These are phyloP conservation scores for Aspergillus sclerotiicarbonarius DNA, from an alignment of 495 filamentous ascomycete species.

Conservation along the genomic window DNA sequence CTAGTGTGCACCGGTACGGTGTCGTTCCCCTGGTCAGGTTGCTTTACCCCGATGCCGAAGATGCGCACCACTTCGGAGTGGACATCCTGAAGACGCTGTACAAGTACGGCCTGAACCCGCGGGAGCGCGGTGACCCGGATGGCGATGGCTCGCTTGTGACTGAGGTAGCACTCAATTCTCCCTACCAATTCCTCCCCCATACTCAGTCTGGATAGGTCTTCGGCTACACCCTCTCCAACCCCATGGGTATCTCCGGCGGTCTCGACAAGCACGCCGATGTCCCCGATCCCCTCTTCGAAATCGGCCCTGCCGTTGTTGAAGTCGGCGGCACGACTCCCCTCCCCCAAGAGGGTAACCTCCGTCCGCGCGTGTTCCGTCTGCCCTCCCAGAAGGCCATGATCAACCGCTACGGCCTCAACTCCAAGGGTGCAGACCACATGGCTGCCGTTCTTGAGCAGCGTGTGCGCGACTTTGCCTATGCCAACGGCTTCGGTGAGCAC, in stretches of 20 bases:
- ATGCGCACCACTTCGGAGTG: slow-evolving; percentile 80
- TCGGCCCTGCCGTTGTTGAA: slow-evolving; percentile 82
- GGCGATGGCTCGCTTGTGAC: slow-evolving; percentile 50
- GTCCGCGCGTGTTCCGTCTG: slow-evolving; percentile 83
- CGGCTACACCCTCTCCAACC: slow-evolving; percentile 73
- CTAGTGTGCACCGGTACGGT: slow-evolving; percentile 79
- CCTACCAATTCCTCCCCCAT: background rate
- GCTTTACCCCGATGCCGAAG: slow-evolving; percentile 81
- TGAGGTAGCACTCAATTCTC: slow-evolving; percentile 37
- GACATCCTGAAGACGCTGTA: slow-evolving; percentile 56
- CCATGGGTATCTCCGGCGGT: slow-evolving; percentile 87
- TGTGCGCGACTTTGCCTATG: slow-evolving; percentile 71
- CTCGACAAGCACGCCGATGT: slow-evolving; percentile 93
- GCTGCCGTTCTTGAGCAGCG: slow-evolving; percentile 75
- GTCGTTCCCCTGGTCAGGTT: slow-evolving; percentile 69
- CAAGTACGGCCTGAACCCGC: slow-evolving; percentile 60
- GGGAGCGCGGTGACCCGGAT: slow-evolving; percentile 65
- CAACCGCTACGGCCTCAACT: slow-evolving; percentile 95
- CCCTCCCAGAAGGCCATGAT: slow-evolving; percentile 79
- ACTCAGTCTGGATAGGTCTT: slow-evolving; percentile 55
- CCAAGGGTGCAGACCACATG: slow-evolving; percentile 81
- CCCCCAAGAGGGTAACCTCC: slow-evolving; percentile 82
- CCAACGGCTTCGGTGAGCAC: slow-evolving; percentile 61
- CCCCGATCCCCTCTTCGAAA: slow-evolving; percentile 73
- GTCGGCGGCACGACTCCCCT: slow-evolving; percentile 85